A percentile compares a stretch with the other conserved stretches of the same genome.
Evolutionary conservation across 495 filamentous ascomycete genomes (phyloP).

Genomic region (Amphirosellinia nigrospora): DNA sequence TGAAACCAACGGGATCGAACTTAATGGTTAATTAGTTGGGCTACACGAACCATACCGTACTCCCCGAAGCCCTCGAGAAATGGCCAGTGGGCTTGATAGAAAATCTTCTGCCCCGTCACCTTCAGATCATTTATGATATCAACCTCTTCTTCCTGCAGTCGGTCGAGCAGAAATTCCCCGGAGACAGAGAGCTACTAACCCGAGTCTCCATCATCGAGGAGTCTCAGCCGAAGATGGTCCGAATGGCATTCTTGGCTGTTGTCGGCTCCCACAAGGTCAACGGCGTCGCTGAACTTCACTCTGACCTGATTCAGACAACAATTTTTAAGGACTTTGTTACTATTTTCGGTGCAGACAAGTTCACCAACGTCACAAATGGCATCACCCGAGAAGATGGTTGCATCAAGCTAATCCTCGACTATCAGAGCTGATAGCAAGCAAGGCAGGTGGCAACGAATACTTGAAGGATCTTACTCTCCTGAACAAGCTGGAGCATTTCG

Average conservation of each 20-base stretch:
- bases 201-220: constrained; percentile 97
- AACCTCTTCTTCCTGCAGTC: constrained; percentile 90
- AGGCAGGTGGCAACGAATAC: constrained; percentile 81
- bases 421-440: constrained; percentile 89
- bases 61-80: constrained; percentile 96
- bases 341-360: constrained; percentile 94
- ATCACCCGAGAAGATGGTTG: constrained; percentile 96
- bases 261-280: constrained; percentile 99
- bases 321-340: constrained; percentile 98
- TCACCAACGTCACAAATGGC: constrained; percentile 98
- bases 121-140: constrained; percentile 99
- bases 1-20: neutral
- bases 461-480: constrained; percentile 86
- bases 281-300: constrained; percentile 95
- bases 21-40: constrained; percentile 65
- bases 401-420: constrained; percentile 96
- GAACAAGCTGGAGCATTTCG: constrained; percentile 78
- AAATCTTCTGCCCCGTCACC: constrained; percentile 89
- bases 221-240: constrained; percentile 94
- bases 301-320: constrained; percentile 95
- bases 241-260: constrained; percentile 94
- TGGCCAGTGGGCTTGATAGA: constrained; percentile 96
- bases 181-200: constrained; percentile 81
- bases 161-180: constrained; percentile 88
- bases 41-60: constrained; percentile 98